These are phyloP conservation scores for Odontarrhena argentea DNA, from an alignment of 345 rosid species.

Conservation along the genomic window DNA sequence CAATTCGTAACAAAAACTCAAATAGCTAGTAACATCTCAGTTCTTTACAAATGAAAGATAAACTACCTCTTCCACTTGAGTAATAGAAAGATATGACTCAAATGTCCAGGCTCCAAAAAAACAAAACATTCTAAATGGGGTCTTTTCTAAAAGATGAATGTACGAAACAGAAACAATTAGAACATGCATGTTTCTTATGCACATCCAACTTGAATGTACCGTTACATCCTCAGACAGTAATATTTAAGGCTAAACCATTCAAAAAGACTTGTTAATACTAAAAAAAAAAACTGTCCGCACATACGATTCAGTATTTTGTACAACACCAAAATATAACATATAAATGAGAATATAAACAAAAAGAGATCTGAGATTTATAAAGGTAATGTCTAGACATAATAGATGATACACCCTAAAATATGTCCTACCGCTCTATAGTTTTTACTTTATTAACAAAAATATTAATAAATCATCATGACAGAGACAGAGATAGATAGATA, in stretches of 20 bases:
- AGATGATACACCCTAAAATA: constrained; percentile 40
- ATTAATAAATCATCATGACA: constrained; percentile 39
- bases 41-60: no score
- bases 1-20: no score
- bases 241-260: constrained; percentile 5
- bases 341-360: constrained; percentile 32
- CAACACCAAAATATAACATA: constrained; percentile 11
- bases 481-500: constrained; percentile 22
- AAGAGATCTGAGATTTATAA: constrained; percentile 26
- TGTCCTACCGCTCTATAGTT: constrained; percentile 44
- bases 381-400: constrained; percentile 35
- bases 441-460: constrained; percentile 42
- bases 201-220: background rate
- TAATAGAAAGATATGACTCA: no score
- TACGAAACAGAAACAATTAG: background rate
- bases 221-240: constrained; percentile 3
- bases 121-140: background rate
- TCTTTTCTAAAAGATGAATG: background rate
- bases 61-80: no score
- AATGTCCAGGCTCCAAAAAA: no score
- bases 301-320: constrained; percentile 39
- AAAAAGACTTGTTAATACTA: constrained; percentile 33
- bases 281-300: constrained; percentile 20
- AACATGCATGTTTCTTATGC: background rate
- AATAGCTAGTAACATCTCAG: no score